Evolutionary conservation across 768 basidiomycete genomes (phyloP), one percentile per base, ranked within the genome.

Genomic region (Termitomyces sp.): DNA sequence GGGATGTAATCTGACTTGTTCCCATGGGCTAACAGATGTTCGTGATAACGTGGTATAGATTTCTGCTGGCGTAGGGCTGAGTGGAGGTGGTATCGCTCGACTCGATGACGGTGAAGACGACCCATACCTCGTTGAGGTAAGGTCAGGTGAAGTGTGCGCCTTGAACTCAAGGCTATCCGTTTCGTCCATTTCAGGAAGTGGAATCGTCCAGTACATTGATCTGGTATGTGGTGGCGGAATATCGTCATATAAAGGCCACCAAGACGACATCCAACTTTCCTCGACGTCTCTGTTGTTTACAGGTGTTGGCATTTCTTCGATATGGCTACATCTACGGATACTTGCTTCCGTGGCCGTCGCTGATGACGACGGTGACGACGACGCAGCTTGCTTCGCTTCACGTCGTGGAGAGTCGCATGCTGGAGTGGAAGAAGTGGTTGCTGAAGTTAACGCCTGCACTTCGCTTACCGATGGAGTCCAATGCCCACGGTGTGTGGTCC

Each of bases 151-250:
- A 41, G 35, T 15, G 7, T 31, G 4, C 2, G 40, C 18, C 18
- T 3, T 10, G 18, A 27, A 32, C 27, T 20, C 42, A 32, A 10
- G 6, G 20, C 36, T 12, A 10, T n/a, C 31, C 12, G 16, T 3
- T 11, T 39, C 44, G 16, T 38, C n/a, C 2, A 49, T 20, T 5
- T 52, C 15, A 11, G 57, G 57, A 3, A 58, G 50, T 11, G 57
- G 57, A 12, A 58, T 52, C 11, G 53, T 55, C 46, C 50, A 46
- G 31, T 58, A 58, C 35, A 58, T 7, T n/a, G 53, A 43, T 29
- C 53, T 32, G 2, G 50, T 52, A 48, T 55, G 57, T 20, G 54
- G 57, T 31, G 57, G 57, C 12, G 57, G 57, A 35, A 11, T n/a
- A 31, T 36, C 33, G 15, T 29, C 16, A 7, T 48, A 23, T 13